Percentiles rank a stretch among this genome's conserved stretches.
Conservation (phyloP, 345 rosid genomes). For the Isatis tinctoria region DNA sequence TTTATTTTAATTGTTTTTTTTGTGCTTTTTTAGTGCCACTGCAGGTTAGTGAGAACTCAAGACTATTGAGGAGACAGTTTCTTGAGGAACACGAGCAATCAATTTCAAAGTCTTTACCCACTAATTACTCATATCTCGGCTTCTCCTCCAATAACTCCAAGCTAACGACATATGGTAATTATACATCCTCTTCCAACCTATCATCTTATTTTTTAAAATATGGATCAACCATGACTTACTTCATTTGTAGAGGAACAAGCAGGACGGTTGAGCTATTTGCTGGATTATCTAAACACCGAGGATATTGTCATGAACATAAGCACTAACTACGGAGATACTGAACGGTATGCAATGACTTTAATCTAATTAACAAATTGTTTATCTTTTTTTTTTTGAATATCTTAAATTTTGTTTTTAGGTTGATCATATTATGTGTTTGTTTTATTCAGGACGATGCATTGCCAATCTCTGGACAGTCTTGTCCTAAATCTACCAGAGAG, state of each 20-base stretch:
- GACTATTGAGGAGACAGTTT: conserved; percentile 33
- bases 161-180: conserved; percentile 45
- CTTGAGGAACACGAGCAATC: conserved; percentile 27
- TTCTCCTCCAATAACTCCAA: conserved; percentile 45
- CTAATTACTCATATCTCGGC: conserved; percentile 41
- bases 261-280: conserved; percentile 44
- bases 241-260: conserved; percentile 30
- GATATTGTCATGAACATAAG: conserved; percentile 40
- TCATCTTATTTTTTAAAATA: too few species aligned
- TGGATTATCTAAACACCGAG: conserved; percentile 54
- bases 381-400: neutral
- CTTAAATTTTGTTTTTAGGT: neutral
- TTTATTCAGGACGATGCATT: neutral
- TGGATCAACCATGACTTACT: neutral
- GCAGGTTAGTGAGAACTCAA: conserved; percentile 42
- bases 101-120: conserved; percentile 34
- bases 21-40: conserved; percentile 33
- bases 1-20: neutral
- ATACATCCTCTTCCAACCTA: neutral
- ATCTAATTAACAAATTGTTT: neutral
- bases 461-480: conserved; percentile 39
- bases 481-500: conserved; percentile 79
- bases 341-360: conserved; percentile 41
- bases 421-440: neutral
- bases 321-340: conserved; percentile 48